These are phyloP conservation scores for Hemisphaericaspora lyxosophila DNA, from an alignment of 1,139 yeast species.

Conservation along the genomic window DNA sequence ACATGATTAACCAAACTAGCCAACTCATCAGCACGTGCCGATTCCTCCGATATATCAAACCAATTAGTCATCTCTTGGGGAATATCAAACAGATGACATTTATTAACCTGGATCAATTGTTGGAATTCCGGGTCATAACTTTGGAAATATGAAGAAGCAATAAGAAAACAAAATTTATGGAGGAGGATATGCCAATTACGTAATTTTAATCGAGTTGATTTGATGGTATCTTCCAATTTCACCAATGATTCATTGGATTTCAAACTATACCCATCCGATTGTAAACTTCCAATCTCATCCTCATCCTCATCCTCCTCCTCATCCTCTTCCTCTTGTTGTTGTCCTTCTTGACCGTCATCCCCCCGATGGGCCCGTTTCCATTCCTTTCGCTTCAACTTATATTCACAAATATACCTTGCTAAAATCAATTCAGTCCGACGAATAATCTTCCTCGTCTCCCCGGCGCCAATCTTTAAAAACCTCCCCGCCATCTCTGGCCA, in stretches of 20 bases:
- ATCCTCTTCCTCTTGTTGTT: constrained; percentile 15
- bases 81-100: constrained; percentile 8
- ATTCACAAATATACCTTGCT: constrained; percentile 16
- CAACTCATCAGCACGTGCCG: constrained; percentile 22
- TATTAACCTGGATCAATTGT: constrained; percentile 20
- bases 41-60: constrained; percentile 6
- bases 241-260: constrained; percentile 21
- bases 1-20: constrained; percentile 25
- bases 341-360: constrained; percentile 13
- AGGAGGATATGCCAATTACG: constrained; percentile 58
- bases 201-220: constrained; percentile 27
- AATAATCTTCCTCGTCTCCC: constrained; percentile 32
- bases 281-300: constrained; percentile 20
- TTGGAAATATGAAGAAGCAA: constrained; percentile 81
- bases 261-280: constrained; percentile 10
- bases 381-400: constrained; percentile 11
- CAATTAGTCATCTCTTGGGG: not conserved
- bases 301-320: constrained; percentile 16
- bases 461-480: constrained; percentile 40
- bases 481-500: constrained; percentile 50
- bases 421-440: constrained; percentile 22
- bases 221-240: constrained; percentile 25
- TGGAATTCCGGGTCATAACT: constrained; percentile 47
- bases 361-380: constrained; percentile 7
- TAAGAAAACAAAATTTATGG: constrained; percentile 74